Evolutionary conservation across 2,329 filamentous ascomycete species (phyloP), one percentile per base, ranked within the genome.

Genomic region (Ophiobolus disseminans): DNA sequence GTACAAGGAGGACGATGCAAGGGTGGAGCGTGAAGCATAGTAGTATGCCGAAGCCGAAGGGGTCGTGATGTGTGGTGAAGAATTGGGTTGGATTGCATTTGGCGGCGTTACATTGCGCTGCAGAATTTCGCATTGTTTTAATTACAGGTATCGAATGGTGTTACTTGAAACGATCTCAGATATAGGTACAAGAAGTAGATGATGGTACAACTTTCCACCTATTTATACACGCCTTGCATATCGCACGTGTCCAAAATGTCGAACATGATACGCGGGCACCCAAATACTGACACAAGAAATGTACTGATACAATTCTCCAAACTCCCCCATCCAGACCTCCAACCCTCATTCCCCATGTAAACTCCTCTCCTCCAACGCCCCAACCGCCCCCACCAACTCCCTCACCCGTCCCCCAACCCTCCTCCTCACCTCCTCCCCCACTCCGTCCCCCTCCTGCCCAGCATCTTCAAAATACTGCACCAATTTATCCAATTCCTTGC

Each of bases 331-430:
- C n/a, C n/a, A n/a, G n/a, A n/a, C 4, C 11, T 13, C 35, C 9
- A n/a, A 37, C 14, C 19, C 21, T 34, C 25, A 78, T 59, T 82
- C 79, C 54, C 80, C 75, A 59, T 78, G 75, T 56, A 68, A 62
- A 31, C 77, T 80, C 57, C 72, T 66, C 68, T 83, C 77, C 65
- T 82, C 80, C 74, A 84, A 73, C 2, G 71, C 76, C 45, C 70
- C 61, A 1, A 83, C 74, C 1, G 77, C 81, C 53, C 75, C 74
- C 61, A 82, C 80, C 56, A 84, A 68, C 67, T 84, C 81, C 53
- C 80, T 64, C 36, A 84, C 77, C 56, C 80, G 68, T 50, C 77
- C 73, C 8, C 80, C 80, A 22, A 81, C 75, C 54, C 80, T 70
- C 49, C 73, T 72, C 67, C 77, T 76, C 19, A 83, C 77, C 65